phyloP scores from a whole-genome alignment of 1,284 basidiomycete species.

The Ceratobasidium sp. region DNA sequence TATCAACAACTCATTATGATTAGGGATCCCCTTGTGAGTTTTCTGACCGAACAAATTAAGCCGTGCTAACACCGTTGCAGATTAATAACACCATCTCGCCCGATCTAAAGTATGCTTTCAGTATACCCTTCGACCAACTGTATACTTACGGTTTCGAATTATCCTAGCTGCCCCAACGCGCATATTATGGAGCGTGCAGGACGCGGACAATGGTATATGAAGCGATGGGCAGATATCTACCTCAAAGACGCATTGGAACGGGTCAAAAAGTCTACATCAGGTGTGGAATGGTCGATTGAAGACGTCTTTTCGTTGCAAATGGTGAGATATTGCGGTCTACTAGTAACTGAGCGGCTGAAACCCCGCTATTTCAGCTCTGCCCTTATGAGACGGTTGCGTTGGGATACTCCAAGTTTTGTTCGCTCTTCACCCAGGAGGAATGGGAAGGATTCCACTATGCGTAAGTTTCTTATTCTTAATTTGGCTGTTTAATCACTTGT shows the following conservation, averaged over 20 bases:
- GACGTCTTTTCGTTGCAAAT: slow-evolving; percentile 45
- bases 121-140: too few species aligned
- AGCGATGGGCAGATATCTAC: slow-evolving; percentile 58
- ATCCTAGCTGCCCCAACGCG: slow-evolving; percentile 73
- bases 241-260: slow-evolving; percentile 52
- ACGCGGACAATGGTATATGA: slow-evolving; percentile 52
- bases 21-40: slow-evolving; percentile 63
- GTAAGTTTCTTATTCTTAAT: slow-evolving; percentile 61
- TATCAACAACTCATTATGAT: slow-evolving; percentile 83
- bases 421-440: slow-evolving; percentile 89
- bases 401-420: slow-evolving; percentile 91
- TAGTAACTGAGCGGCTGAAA: slow-evolving; percentile 63
- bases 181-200: slow-evolving; percentile 55
- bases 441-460: slow-evolving; percentile 91
- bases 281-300: slow-evolving; percentile 33
- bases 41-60: slow-evolving; percentile 59
- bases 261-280: slow-evolving; percentile 50
- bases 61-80: slow-evolving; percentile 55
- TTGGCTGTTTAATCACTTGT: background rate
- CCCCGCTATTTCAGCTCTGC: slow-evolving; percentile 65
- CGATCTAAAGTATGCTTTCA: slow-evolving; percentile 70
- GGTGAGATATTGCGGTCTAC: background rate
- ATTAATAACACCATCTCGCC: slow-evolving; percentile 87
- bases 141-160: slow-evolving; percentile 63
- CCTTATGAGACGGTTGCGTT: slow-evolving; percentile 93